Conservation (phyloP, 1,284 basidiomycete species). For the Hortiboletus rubellus region DNA sequence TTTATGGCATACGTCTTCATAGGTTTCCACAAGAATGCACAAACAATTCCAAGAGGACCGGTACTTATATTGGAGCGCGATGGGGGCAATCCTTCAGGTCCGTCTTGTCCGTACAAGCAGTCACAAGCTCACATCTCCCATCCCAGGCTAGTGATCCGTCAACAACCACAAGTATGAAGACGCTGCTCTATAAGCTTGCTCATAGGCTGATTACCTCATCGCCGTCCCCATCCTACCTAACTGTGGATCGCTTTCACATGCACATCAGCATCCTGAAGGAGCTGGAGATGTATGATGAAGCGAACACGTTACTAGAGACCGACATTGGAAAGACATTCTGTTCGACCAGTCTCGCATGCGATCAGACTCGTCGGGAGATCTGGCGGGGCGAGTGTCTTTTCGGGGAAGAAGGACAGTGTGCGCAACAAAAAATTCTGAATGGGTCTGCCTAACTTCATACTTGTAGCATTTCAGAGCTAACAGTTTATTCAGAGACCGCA, state of each 20-base stretch:
- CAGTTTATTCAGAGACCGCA: constrained; percentile 60
- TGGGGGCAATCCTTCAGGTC: constrained; percentile 79
- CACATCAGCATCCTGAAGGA: constrained; percentile 72
- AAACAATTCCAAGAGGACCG: constrained; percentile 76
- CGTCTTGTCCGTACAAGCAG: constrained; percentile 4
- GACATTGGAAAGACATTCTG: constrained; percentile 67
- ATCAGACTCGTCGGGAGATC: constrained; percentile 72
- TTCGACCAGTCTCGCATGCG: constrained; percentile 68
- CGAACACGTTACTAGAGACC: constrained; percentile 65
- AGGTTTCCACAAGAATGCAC: constrained; percentile 76
- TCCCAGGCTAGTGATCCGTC: constrained; percentile 60
- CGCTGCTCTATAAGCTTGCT: constrained; percentile 70
- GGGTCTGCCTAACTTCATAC: constrained; percentile 41
- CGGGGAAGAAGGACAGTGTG: constrained; percentile 59
- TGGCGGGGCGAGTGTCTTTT: constrained; percentile 54
- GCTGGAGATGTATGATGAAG: constrained; percentile 66
- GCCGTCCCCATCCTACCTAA: constrained; percentile 58
- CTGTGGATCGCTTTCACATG: constrained; percentile 74
- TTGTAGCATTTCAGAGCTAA: constrained; percentile 12
- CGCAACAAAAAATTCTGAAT: constrained; percentile 55
- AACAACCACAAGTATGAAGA: constrained; percentile 60
- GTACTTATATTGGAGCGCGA: constrained; percentile 82
- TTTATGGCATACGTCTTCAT: constrained; percentile 1
- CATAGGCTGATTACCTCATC: constrained; percentile 64
- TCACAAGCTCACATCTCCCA: constrained; percentile 15